Evolutionary conservation across 192 early-diverging fungal genomes (phyloP).

Genomic region (Umbelopsis isabellina): DNA sequence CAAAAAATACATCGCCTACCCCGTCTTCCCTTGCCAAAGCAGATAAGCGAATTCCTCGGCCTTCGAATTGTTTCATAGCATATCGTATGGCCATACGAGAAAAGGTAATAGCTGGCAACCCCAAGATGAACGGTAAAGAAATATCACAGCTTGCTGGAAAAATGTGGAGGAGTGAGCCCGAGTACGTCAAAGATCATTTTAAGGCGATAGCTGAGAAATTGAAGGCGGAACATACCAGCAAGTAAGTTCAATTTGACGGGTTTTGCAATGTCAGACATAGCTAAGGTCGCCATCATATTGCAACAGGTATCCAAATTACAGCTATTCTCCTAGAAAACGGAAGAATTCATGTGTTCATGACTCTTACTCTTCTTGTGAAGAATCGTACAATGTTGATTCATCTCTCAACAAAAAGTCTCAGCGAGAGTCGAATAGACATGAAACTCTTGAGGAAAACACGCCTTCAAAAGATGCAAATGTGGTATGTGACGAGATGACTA

Average conservation of each 20-base stretch:
- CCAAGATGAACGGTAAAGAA: conserved; percentile 55
- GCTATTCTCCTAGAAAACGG: conserved; percentile 7
- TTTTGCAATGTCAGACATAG: neutral
- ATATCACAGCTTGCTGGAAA: conserved; percentile 61
- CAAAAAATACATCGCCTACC: neutral
- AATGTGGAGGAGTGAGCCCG: conserved; percentile 58
- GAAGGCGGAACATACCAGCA: conserved; percentile 48
- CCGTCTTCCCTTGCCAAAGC: neutral
- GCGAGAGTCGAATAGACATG: no score
- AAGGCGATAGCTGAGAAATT: conserved; percentile 47
- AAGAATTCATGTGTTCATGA: neutral
- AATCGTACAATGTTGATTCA: no score
- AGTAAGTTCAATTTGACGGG: conserved; percentile 22
- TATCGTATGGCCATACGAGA: conserved; percentile 60
- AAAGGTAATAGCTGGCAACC: conserved; percentile 48
- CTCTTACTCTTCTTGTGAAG: no score
- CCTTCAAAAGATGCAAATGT: no score
- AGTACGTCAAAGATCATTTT: conserved; percentile 59
- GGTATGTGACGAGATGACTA: no score
- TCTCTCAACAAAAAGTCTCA: no score
- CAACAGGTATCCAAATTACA: conserved; percentile 4
- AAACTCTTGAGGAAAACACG: no score
- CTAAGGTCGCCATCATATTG: no score
- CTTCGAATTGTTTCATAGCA: conserved; percentile 66
- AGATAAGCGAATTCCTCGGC: conserved; percentile 33